Percentiles rank a stretch among this genome's conserved stretches.
Conservation (phyloP, 495 filamentous ascomycete species). For the Cairneyella variabilis region DNA sequence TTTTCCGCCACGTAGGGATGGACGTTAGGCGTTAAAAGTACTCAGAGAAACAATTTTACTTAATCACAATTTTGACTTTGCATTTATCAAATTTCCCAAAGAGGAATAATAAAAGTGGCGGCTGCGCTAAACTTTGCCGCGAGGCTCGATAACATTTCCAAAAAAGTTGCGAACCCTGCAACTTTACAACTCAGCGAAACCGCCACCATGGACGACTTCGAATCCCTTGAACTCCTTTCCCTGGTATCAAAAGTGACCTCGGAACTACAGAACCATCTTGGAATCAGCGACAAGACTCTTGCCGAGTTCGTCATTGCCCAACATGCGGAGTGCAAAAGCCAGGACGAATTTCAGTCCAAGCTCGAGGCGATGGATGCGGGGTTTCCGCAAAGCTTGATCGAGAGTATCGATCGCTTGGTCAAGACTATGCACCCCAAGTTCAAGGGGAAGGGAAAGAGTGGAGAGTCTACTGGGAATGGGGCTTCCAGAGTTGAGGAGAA, state of each 20-base stretch:
- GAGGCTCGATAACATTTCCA: too few relatives aligned
- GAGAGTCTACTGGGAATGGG: conserved; percentile 35
- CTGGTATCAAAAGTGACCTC: conserved; percentile 92
- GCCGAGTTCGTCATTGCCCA: conserved; percentile 94
- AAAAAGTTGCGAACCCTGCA: neutral
- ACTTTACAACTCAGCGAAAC: neutral
- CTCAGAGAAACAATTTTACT: too few relatives aligned
- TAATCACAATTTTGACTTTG: too few relatives aligned
- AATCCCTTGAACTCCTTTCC: conserved; percentile 85
- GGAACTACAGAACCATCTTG: conserved; percentile 90
- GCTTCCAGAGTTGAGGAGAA: conserved; percentile 49
- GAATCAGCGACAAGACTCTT: conserved; percentile 88
- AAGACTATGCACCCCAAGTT: conserved; percentile 87
- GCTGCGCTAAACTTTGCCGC: too few relatives aligned
- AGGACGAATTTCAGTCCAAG: conserved; percentile 65
- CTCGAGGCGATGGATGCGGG: conserved; percentile 76
- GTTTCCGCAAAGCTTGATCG: conserved; percentile 83
- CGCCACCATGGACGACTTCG: conserved; percentile 78
- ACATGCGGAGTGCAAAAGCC: conserved; percentile 66
- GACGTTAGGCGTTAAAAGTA: too few relatives aligned
- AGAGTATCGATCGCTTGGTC: conserved; percentile 86
- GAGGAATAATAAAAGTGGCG: too few relatives aligned
- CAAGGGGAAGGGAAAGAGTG: conserved; percentile 42
- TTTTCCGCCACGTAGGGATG: neutral
- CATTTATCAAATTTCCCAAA: too few relatives aligned